These are phyloP conservation scores for Coniferiporia sulphurascens DNA, from an alignment of 1,284 basidiomycete species.

Conservation along the genomic window DNA sequence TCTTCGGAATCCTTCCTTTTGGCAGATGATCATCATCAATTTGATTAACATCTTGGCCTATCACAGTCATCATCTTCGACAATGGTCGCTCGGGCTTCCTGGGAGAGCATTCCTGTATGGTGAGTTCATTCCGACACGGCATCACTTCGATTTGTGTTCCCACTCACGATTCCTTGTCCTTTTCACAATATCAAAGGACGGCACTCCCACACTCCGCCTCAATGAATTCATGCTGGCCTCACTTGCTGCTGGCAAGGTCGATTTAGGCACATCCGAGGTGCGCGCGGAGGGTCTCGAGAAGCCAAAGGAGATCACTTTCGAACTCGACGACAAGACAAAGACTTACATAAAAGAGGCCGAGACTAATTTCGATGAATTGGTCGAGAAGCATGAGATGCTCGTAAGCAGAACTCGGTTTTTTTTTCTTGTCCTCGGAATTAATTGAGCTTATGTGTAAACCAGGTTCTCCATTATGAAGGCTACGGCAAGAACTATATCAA, in stretches of 20 bases:
- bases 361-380: constrained; percentile 71
- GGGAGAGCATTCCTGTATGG: constrained; percentile 87
- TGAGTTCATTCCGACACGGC: not conserved
- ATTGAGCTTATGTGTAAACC: not conserved
- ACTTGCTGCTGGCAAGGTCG: constrained; percentile 74
- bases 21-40: constrained; percentile 7
- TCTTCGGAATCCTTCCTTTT: not conserved
- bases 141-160: constrained; percentile 21
- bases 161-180: not conserved
- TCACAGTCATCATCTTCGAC: constrained; percentile 82
- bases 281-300: constrained; percentile 45
- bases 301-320: constrained; percentile 71
- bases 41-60: not conserved
- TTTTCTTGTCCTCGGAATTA: not conserved
- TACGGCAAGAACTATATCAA: constrained; percentile 93
- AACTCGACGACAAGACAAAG: constrained; percentile 56
- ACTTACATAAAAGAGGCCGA: constrained; percentile 53
- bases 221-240: constrained; percentile 92
- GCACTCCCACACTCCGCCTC: constrained; percentile 90
- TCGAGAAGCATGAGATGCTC: constrained; percentile 77
- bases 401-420: constrained; percentile 36
- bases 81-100: constrained; percentile 93
- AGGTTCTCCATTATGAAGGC: constrained; percentile 84
- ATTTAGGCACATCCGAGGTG: constrained; percentile 49
- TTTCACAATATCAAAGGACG: constrained; percentile 51